Percentiles rank a stretch among this genome's conserved stretches.
Conservation (phyloP, 257 asterid genomes). For the Eustoma russellianum region DNA sequence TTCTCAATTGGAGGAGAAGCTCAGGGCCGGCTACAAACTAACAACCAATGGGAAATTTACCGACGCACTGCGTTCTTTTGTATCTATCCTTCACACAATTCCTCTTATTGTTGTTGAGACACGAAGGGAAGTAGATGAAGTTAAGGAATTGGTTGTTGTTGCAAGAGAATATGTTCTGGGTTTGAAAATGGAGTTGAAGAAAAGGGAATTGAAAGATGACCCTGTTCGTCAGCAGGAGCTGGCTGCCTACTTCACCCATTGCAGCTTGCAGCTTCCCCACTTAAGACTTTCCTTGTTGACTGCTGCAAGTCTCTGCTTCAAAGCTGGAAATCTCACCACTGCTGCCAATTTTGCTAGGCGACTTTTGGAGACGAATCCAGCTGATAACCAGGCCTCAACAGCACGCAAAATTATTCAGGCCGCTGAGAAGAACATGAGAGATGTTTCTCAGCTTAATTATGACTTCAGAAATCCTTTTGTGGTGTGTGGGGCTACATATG, state of each 20-base stretch:
- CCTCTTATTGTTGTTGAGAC: conserved; percentile 76
- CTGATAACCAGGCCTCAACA: conserved; percentile 42
- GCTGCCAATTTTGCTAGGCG: conserved; percentile 80
- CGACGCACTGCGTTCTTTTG: conserved; percentile 58
- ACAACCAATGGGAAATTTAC: conserved; percentile 68
- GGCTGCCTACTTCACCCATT: conserved; percentile 89
- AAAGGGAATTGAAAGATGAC: conserved; percentile 57
- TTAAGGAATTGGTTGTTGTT: conserved; percentile 56
- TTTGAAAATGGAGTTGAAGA: conserved; percentile 70
- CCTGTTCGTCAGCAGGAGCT: conserved; percentile 81
- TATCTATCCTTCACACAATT: conserved; percentile 59
- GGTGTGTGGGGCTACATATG: conserved; percentile 74
- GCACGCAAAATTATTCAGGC: conserved; percentile 74
- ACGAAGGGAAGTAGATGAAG: conserved; percentile 77
- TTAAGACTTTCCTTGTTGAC: conserved; percentile 52
- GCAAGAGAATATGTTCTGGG: conserved; percentile 73
- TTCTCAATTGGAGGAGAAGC: conserved; percentile 73
- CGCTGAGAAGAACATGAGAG: conserved; percentile 71
- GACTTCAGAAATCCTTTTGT: conserved; percentile 88
- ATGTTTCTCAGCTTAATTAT: conserved; percentile 54
- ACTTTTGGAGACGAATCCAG: conserved; percentile 71
- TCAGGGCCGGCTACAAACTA: conserved; percentile 64
- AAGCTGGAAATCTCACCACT: conserved; percentile 45
- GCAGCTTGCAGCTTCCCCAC: conserved; percentile 74
- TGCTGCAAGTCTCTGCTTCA: conserved; percentile 61